These are phyloP conservation scores for Tripterygium wilfordii DNA, from an alignment of 177 flowering plant species.

Conservation along the genomic window DNA sequence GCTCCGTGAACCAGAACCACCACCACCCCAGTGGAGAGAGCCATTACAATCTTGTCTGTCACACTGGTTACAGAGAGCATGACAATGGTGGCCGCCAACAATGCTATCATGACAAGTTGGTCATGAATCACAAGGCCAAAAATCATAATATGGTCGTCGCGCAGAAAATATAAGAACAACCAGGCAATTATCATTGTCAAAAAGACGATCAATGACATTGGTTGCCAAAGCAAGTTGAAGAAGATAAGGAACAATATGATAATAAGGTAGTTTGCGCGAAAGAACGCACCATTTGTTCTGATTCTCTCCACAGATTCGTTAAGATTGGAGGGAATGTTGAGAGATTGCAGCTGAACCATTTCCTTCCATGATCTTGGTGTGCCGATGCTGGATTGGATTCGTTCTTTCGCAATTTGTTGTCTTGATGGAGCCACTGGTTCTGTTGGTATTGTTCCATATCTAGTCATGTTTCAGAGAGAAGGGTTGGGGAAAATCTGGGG, in stretches of 20 bases:
- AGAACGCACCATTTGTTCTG: conserved; percentile 28
- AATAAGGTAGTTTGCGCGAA: conserved; percentile 44
- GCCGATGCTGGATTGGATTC: conserved; percentile 24
- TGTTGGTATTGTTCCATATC: conserved; percentile 48
- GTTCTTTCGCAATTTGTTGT: conserved; percentile 29
- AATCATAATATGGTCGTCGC: conserved; percentile 37
- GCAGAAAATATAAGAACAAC: conserved; percentile 49
- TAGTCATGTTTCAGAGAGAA: conserved; percentile 41
- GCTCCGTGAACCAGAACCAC: conserved; percentile 32
- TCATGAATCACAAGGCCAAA: conserved; percentile 29
- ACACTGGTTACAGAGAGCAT: conserved; percentile 36
- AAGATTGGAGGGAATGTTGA: conserved; percentile 26
- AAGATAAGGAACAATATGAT: conserved; percentile 31
- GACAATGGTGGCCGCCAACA: conserved; percentile 30
- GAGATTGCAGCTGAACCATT: conserved; percentile 20
- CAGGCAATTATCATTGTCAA: conserved; percentile 35
- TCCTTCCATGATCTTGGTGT: conserved; percentile 49
- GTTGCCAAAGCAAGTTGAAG: conserved; percentile 51
- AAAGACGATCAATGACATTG: conserved; percentile 46
- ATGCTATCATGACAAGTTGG: conserved; percentile 22
- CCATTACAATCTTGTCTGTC: conserved; percentile 26
- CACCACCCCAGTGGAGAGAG: conserved; percentile 26
- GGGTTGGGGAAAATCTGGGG: too few species aligned
- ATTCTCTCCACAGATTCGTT: conserved; percentile 18
- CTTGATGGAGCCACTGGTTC: conserved; percentile 10